Base-by-base conservation (phyloP, 257 asterid species). In the Linderniella brevidens region DNA sequence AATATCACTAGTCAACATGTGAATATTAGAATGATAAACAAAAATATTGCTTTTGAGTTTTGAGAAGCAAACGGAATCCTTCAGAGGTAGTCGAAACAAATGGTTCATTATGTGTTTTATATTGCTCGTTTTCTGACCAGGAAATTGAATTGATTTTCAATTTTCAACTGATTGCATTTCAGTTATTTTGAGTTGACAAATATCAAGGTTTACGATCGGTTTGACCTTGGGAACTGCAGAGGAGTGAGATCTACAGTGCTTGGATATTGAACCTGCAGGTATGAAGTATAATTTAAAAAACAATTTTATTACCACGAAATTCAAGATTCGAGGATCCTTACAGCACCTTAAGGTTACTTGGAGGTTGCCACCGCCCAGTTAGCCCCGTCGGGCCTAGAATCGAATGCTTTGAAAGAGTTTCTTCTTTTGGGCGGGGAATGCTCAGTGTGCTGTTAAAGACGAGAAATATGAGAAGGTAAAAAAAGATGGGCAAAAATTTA, bases 331-430 rank as follows among this genome's bases (percentile, higher is more conserved):
- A 59, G 15, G 57, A 61, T 12, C 41, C 46, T 42, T 59, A 46
- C 64, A 73, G 67, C 78, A 81, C 81, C 76, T 64, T 80, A 57
- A 63, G 52, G 45, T 64, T 76, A 64, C 71, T 60, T 41, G 95
- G 97, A 59, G 88, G 84, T 63, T 74, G 92, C 93, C 92, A 76
- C 55, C 72, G 83, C 56, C 92, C 92, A 52, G 50, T 70, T 62
- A 88, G 97, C 59, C 95, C 95, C 63, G 67, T 76, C 48, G 93
- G 95, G 54, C 95, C 95, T 68, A 88, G 71, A 66, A 88, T 80
- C 38, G 95, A 88, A 73, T 83, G 97, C 59, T 78, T 80, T 57
- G 77, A 67, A 59, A 88, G 92, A 56, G 95, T 83, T 70, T 88
- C 95, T 50, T 78, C 93, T 71, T 58, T 83, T 19, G 97, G 80